phyloP scores from a whole-genome alignment of 495 filamentous ascomycete genomes.

The Penicillium samsonianum region DNA sequence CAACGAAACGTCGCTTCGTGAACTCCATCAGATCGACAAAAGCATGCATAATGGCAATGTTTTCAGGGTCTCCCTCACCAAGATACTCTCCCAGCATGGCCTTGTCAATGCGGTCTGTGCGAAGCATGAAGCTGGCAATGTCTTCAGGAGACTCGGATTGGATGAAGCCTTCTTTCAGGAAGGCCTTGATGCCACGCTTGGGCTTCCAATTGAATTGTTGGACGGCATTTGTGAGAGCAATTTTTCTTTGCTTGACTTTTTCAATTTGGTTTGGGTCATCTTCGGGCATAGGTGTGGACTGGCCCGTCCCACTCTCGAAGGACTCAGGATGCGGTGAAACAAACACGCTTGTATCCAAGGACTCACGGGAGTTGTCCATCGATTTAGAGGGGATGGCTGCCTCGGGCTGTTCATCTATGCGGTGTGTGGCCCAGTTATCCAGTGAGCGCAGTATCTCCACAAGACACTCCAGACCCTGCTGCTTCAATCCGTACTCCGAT shows the following conservation, averaged over 20 bases:
- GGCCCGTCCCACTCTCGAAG: conserved; percentile 61
- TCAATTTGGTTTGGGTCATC: conserved; percentile 92
- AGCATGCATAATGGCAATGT: conserved; percentile 96
- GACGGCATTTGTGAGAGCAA: conserved; percentile 82
- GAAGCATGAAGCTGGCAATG: conserved; percentile 80
- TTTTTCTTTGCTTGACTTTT: conserved; percentile 91
- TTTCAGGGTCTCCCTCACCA: conserved; percentile 87
- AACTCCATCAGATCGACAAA: conserved; percentile 98
- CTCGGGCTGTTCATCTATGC: conserved; percentile 60
- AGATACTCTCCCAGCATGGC: conserved; percentile 91
- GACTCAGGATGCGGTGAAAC: conserved; percentile 51
- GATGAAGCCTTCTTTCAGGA: conserved; percentile 86
- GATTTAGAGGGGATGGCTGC: conserved; percentile 59
- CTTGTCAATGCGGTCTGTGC: conserved; percentile 79
- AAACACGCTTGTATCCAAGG: conserved; percentile 66
- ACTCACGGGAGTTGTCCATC: conserved; percentile 76
- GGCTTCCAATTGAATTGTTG: conserved; percentile 98
- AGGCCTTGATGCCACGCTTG: conserved; percentile 84
- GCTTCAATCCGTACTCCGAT: conserved; percentile 83
- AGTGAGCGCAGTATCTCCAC: conserved; percentile 86
- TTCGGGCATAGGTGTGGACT: conserved; percentile 73
- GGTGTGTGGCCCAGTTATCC: conserved; percentile 88
- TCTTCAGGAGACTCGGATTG: conserved; percentile 71
- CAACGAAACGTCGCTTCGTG: conserved; percentile 87
- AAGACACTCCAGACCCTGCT: conserved; percentile 81